Evolutionary conservation across 148 eudicot species (phyloP).

Genomic region (Silene conica): DNA sequence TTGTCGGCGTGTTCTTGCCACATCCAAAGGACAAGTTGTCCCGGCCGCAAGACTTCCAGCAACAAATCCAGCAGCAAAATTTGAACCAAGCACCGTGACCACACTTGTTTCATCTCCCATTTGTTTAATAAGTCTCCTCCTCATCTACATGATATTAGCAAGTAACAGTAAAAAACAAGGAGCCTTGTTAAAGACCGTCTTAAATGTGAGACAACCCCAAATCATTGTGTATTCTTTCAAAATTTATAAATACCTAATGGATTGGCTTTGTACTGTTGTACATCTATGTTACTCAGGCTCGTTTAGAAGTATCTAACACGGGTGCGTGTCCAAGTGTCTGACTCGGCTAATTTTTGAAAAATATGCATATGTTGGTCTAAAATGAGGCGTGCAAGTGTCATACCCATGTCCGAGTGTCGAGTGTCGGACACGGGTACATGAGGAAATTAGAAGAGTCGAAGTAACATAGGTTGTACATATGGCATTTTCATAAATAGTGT

Average conservation of each 20-base stretch:
- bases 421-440: no score
- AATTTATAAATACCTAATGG: background rate
- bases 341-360: no score
- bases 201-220: background rate
- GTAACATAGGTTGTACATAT: no score
- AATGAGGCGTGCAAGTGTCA: no score
- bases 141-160: slow-evolving; percentile 37
- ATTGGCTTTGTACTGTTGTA: no score
- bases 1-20: slow-evolving; percentile 93
- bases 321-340: no score
- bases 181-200: background rate
- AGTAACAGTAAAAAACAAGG: slow-evolving; percentile 6
- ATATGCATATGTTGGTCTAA: no score
- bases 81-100: slow-evolving; percentile 58
- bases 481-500: no score
- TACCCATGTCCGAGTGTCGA: no score
- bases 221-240: background rate
- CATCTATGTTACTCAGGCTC: no score
- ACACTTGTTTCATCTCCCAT: slow-evolving; percentile 61
- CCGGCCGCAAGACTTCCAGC: slow-evolving; percentile 98
- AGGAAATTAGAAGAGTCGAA: no score
- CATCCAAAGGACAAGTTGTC: slow-evolving; percentile 96
- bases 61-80: slow-evolving; percentile 88
- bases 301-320: no score
- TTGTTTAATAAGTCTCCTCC: slow-evolving; percentile 54